These are phyloP conservation scores for Rhizopogon sp. DNA, from an alignment of 768 basidiomycete genomes.

Conservation along the genomic window DNA sequence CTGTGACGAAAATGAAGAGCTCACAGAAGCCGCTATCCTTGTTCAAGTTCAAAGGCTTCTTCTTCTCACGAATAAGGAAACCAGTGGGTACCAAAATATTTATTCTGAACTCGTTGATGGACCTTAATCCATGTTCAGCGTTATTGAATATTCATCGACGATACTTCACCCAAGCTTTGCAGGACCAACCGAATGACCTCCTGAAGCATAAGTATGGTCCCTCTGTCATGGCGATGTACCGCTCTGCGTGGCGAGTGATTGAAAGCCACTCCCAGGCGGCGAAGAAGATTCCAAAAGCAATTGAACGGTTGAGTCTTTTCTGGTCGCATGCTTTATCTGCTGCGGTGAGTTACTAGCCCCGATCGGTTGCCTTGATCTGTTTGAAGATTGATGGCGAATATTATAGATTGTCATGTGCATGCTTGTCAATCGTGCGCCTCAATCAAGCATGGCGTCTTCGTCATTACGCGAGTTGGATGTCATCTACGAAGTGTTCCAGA, in stretches of 20 bases:
- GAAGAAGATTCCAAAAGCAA: constrained; percentile 32
- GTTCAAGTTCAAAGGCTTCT: constrained; percentile 37
- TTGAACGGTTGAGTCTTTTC: constrained; percentile 43
- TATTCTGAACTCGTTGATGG: background rate
- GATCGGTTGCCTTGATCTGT: background rate
- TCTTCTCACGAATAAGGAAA: constrained; percentile 44
- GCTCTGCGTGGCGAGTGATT: constrained; percentile 65
- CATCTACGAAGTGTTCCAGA: constrained; percentile 40
- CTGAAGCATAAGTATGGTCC: constrained; percentile 59
- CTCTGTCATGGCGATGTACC: constrained; percentile 69
- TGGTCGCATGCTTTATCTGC: constrained; percentile 69
- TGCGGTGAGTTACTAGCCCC: constrained; percentile 38
- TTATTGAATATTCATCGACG: constrained; percentile 62
- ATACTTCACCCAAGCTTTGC: constrained; percentile 64
- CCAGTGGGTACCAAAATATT: constrained; percentile 28
- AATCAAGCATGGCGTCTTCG: constrained; percentile 40
- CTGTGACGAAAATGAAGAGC: constrained; percentile 15
- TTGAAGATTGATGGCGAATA: background rate
- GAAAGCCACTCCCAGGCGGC: constrained; percentile 42
- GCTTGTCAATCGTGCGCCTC: constrained; percentile 45
- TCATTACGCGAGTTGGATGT: constrained; percentile 45
- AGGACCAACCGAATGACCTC: constrained; percentile 52
- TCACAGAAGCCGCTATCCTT: constrained; percentile 11
- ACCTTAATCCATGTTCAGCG: constrained; percentile 28
- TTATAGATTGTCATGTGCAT: constrained; percentile 56